phyloP scores from a whole-genome alignment of 192 early-diverging fungal species.

The Backusella liffmaniae region DNA sequence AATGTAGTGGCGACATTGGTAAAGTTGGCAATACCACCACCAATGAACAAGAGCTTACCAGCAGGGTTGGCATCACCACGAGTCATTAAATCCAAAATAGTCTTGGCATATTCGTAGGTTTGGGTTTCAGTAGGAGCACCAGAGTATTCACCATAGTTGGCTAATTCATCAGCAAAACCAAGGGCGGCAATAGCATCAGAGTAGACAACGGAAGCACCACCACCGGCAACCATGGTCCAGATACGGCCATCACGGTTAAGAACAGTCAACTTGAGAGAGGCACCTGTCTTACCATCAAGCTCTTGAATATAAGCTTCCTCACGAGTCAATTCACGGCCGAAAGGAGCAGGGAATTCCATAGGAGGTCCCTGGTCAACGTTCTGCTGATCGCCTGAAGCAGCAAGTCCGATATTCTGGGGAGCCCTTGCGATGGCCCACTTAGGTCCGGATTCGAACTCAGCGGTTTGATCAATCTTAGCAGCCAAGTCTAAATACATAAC shows the following conservation, averaged over 20 bases:
- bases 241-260: conserved; percentile 94
- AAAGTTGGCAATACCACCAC: conserved; percentile 99
- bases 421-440: conserved; percentile 92
- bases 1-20: conserved; percentile 99
- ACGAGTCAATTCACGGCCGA: conserved; percentile 92
- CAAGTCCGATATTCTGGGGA: conserved; percentile 47
- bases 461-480: conserved; percentile 98
- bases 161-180: conserved; percentile 90
- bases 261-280: conserved; percentile 96
- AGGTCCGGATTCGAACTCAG: conserved; percentile 93
- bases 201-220: conserved; percentile 97
- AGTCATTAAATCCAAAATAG: conserved; percentile 98
- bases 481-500: conserved; percentile 95
- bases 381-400: conserved; percentile 29
- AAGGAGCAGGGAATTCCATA: conserved; percentile 97
- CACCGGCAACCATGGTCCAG: conserved; percentile 99
- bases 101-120: conserved; percentile 99
- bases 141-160: conserved; percentile 99
- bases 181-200: conserved; percentile 98
- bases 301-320: conserved; percentile 99
- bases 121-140: conserved; percentile 99
- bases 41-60: conserved; percentile 97
- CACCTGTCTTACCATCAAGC: conserved; percentile 97
- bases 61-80: conserved; percentile 76
- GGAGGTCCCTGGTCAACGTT: conserved; percentile 74